These are phyloP conservation scores for Salix udensis DNA, from an alignment of 345 rosid genomes.

Conservation along the genomic window DNA sequence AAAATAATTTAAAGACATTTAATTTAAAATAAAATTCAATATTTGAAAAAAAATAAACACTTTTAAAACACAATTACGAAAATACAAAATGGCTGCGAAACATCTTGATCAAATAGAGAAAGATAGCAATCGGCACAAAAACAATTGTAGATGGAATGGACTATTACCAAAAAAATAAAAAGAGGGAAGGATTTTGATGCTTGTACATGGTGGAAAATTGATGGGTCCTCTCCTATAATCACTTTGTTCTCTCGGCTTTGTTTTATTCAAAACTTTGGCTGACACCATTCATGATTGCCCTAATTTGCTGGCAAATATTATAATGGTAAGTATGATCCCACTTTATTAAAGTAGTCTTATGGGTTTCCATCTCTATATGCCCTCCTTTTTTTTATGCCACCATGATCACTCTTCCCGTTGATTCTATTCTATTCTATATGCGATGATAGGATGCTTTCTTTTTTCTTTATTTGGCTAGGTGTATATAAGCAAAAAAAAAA, in stretches of 20 bases:
- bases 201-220: neutral
- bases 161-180: neutral
- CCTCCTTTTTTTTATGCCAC: neutral
- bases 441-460: neutral
- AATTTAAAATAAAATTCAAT: too few species aligned
- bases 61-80: too few species aligned
- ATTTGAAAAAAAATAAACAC: too few species aligned
- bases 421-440: neutral
- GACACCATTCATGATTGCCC: constrained; percentile 1
- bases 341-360: constrained; percentile 7
- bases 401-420: neutral
- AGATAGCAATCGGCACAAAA: neutral
- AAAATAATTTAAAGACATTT: too few species aligned
- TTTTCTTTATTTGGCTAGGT: neutral
- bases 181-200: neutral
- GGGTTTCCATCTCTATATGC: neutral
- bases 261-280: constrained; percentile 14
- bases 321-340: neutral
- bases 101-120: neutral
- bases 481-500: neutral
- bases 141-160: neutral
- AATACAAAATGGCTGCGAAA: too few species aligned
- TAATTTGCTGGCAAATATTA: neutral
- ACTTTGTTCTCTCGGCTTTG: neutral
- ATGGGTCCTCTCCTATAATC: neutral